Evolutionary conservation across 176 grass and related monocot species (phyloP).

Genomic region (Rhynchospora breviuscula): DNA sequence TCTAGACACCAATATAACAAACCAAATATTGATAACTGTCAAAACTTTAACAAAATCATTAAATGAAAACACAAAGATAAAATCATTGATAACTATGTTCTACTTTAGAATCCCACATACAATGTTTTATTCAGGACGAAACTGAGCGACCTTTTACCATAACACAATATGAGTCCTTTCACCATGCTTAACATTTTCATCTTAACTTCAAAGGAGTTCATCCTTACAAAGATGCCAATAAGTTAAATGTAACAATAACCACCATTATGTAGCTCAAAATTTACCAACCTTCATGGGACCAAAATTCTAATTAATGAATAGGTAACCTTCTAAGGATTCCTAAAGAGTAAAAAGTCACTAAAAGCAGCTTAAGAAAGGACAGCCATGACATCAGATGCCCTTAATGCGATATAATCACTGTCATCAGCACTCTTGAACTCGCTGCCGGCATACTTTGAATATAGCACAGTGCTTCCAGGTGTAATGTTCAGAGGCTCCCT

Average conservation of each 20-base stretch:
- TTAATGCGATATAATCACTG: conserved; percentile 46
- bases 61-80: no score
- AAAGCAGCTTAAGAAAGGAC: conserved; percentile 37
- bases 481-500: conserved; percentile 44
- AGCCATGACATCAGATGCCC: conserved; percentile 70
- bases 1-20: background rate
- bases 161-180: background rate
- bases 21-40: background rate
- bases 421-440: conserved; percentile 72
- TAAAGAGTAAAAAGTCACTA: background rate
- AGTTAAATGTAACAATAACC: background rate
- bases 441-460: conserved; percentile 66
- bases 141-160: background rate
- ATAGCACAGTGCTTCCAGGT: conserved; percentile 44
- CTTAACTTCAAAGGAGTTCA: background rate
- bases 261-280: background rate
- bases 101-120: background rate
- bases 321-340: background rate
- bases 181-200: background rate
- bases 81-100: background rate
- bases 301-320: background rate
- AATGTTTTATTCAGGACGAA: background rate
- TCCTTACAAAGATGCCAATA: background rate
- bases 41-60: no score
- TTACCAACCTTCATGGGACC: background rate